Base-by-base conservation (phyloP, 2,329 filamentous ascomycete genomes). In the Fusarium nelsonii region DNA sequence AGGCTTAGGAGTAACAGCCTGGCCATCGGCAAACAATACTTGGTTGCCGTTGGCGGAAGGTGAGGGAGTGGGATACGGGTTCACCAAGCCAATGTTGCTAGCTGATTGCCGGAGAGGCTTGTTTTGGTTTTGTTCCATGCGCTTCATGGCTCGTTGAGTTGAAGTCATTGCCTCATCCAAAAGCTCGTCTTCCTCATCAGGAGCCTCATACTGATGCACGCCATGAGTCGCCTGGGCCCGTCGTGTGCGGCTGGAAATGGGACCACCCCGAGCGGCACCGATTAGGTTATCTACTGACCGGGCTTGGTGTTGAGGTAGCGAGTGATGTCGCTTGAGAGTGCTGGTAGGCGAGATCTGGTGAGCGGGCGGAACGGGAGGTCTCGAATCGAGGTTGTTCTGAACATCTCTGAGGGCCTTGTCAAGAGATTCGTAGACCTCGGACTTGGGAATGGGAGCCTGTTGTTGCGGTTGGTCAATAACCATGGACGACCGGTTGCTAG, bases 141-240 rank as follows among this genome's bases (percentile, higher is more conserved):
- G 89, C 76, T 88, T 91, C 75, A 92, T 91, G 9, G 90, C 92
- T 65, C 88, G 88, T 73, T 91, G 90, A 0, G 94, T 92, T 8
- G 92, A 93, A 49, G 90, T 87, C 41, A 97, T 84, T 20, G 90
- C 94, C 80, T 99, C 96, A 72, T 97, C 94, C 11, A 98, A 85
- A 11, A 99, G 86, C 80, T 99, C 96, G 63, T 99, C 96, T 76
- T 98, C 95, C 79, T 99, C 96, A 74, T 97, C 94, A 2, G 96
- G 93, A 0, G 94, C 94, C 76, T 99, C 96, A 77, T 98, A 97
- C 66, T 93, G 91, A 73, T 92, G 91, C 49, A 92, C 89, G 6
- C 92, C 91, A 66, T 93, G 91, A 6, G 77, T 76, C 15, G 92
- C 90, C 77, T 97, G 87, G 14, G 92, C 91, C 63, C 93, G 87